Conservation (phyloP, 176 grass and related monocot species). For the Oryza glaberrima region DNA sequence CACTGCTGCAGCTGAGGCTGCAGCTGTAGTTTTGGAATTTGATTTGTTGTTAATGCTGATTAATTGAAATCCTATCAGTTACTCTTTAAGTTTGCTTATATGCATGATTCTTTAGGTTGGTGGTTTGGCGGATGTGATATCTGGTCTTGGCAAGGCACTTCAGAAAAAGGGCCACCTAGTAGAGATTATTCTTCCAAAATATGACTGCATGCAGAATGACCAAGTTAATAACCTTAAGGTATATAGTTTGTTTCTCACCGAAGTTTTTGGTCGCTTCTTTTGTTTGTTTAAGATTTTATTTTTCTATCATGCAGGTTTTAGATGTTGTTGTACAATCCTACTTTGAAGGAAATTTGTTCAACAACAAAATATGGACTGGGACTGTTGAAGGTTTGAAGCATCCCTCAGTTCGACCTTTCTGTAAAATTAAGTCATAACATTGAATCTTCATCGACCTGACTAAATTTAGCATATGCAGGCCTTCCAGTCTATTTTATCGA, state of each 20-base stretch:
- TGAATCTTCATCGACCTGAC: slow-evolving; percentile 32
- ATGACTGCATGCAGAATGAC: slow-evolving; percentile 90
- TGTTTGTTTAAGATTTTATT: slow-evolving; percentile 26
- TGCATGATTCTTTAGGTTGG: slow-evolving; percentile 71
- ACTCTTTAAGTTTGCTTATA: slow-evolving; percentile 24
- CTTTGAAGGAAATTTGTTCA: slow-evolving; percentile 84
- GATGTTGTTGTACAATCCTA: slow-evolving; percentile 76
- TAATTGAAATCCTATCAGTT: slow-evolving; percentile 20
- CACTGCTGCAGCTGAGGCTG: no score
- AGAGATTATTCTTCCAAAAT: slow-evolving; percentile 96
- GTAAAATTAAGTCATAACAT: slow-evolving; percentile 23
- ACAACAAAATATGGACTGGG: slow-evolving; percentile 98
- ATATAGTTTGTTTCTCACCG: slow-evolving; percentile 29
- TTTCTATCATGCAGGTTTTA: slow-evolving; percentile 64
- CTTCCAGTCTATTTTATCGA: slow-evolving; percentile 97
- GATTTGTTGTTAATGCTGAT: slow-evolving; percentile 14
- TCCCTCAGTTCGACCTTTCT: slow-evolving; percentile 21
- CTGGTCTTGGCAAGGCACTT: slow-evolving; percentile 89
- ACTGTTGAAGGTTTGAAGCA: slow-evolving; percentile 74
- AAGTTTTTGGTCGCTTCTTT: slow-evolving; percentile 16
- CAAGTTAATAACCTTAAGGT: slow-evolving; percentile 81
- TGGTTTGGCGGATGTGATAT: slow-evolving; percentile 93
- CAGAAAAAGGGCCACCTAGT: slow-evolving; percentile 79
- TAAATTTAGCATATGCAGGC: slow-evolving; percentile 60
- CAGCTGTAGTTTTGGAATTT: background rate